A percentile compares a stretch with the other conserved stretches of the same genome.
Evolutionary conservation across 768 basidiomycete species (phyloP).

Genomic region (Termitomyces sp.): DNA sequence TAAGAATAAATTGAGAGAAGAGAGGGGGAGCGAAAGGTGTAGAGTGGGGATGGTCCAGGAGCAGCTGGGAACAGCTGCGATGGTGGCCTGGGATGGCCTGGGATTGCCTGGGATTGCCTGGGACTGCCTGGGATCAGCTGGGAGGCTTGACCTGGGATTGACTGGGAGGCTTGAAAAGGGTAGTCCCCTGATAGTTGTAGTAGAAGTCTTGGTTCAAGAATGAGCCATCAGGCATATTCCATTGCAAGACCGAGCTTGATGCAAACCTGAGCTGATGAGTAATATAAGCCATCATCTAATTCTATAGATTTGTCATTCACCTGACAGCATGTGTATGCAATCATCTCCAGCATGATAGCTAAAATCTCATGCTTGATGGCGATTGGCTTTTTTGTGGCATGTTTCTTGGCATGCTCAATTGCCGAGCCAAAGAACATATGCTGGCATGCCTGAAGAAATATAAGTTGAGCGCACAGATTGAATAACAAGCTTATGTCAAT

Average conservation of each 20-base stretch:
- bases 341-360: background rate
- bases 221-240: background rate
- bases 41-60: too few species aligned
- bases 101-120: too few species aligned
- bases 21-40: too few species aligned
- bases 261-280: background rate
- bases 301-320: background rate
- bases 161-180: too few species aligned
- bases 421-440: too few species aligned
- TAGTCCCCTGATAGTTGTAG: too few species aligned
- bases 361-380: background rate
- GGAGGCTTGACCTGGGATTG: too few species aligned
- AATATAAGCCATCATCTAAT: background rate
- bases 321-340: background rate
- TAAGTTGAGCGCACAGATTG: background rate
- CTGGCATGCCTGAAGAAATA: background rate
- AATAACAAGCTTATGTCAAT: background rate
- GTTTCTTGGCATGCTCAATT: background rate
- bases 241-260: background rate
- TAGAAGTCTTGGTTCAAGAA: background rate
- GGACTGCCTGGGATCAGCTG: too few species aligned
- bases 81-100: too few species aligned
- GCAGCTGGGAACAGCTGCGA: too few species aligned
- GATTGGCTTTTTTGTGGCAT: background rate
- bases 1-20: too few species aligned